A percentile compares a stretch with the other conserved stretches of the same genome.
Conservation (phyloP, 163 green algal species). For the Chlorella variabilis region DNA sequence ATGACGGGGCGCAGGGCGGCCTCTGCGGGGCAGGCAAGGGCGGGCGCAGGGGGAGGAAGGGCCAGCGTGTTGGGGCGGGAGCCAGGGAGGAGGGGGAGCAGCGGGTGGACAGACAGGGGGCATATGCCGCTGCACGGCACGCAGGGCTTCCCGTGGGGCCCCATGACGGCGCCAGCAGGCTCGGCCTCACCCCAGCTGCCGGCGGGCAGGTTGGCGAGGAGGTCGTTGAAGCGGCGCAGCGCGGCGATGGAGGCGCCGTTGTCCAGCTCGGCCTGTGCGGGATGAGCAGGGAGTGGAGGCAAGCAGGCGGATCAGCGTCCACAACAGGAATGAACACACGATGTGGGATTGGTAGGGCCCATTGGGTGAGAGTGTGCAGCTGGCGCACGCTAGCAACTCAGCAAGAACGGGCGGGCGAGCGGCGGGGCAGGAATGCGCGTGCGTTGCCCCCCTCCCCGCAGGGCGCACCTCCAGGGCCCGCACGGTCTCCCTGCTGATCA, state of each 20-base stretch:
- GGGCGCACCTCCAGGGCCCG: slow-evolving; percentile 66
- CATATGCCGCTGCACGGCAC: too few relatives aligned
- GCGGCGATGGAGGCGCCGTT: slow-evolving; percentile 68
- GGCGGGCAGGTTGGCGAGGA: slow-evolving; percentile 63
- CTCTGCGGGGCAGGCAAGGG: slow-evolving; percentile 57
- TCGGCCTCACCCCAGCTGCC: slow-evolving; percentile 67
- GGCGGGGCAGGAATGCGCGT: background rate
- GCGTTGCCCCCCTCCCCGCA: background rate
- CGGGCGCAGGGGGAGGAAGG: background rate
- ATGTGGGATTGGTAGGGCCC: background rate
- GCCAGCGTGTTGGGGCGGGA: too few relatives aligned
- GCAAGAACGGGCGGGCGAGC: background rate
- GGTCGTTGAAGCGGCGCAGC: slow-evolving; percentile 84
- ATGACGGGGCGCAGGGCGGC: slow-evolving; percentile 83
- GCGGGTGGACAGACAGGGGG: too few relatives aligned
- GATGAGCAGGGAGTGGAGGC: too few relatives aligned
- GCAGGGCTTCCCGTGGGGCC: too few relatives aligned
- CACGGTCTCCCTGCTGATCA: slow-evolving; percentile 72
- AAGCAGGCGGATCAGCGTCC: background rate
- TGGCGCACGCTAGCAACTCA: too few relatives aligned
- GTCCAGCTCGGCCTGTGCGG: slow-evolving; percentile 82
- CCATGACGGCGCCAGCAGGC: too few relatives aligned
- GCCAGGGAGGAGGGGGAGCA: too few relatives aligned
- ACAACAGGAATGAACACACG: background rate
- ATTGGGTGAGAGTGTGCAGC: too few relatives aligned